Base-by-base conservation (phyloP, 495 filamentous ascomycete species). In the Patellaria atrata region DNA sequence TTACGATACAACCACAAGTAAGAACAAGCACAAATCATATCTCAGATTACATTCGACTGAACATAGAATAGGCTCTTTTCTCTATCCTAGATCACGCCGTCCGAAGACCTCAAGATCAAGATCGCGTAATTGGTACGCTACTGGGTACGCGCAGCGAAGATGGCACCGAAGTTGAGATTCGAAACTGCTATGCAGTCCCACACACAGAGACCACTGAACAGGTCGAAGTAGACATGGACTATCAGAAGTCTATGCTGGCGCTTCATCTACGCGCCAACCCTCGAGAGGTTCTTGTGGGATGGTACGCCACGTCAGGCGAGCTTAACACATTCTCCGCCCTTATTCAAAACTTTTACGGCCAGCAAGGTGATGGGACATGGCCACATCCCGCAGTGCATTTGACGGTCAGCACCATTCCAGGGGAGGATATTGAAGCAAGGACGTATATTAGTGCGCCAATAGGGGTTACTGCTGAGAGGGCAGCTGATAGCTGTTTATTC, bases 281-380 rank as follows among this genome's bases (percentile, higher is more conserved):
- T 9, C 78, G 82, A 56, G 89, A 97, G 60, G 75, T 87, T 17
- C 70, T 97, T 13, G 77, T 97, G 20, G 89, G 89, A 48, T 97
- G 89, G 89, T 97, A 97, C 64, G 92, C 91, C 42, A 97, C 91
- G 13, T 82, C 78, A 48, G 71, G 77, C 48, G 84, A 94, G 61
- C 71, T 97, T 52, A 96, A 97, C 71, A 92, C 80, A 47, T 97
- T 96, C 71, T 81, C 74, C 50, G 89, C 89, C 38, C 75, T 97
- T 44, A 97, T 97, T 60, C 89, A 97, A 63, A 97, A 97, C 65
- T 97, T 97, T 68, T 97, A 96, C 68, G 83, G 82, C 45, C 81
- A 82, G 41, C 83, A 91, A 54, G 87, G 87, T 41, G 91, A 93
- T 25, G 89, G 89, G 42, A 97, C 89, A 27, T 94, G 78, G 65